Percentiles rank a stretch among this genome's conserved stretches.
These are phyloP conservation scores for Phytophthora kernoviae DNA, from an alignment of 352 stramenopile genomes.

Conservation along the genomic window DNA sequence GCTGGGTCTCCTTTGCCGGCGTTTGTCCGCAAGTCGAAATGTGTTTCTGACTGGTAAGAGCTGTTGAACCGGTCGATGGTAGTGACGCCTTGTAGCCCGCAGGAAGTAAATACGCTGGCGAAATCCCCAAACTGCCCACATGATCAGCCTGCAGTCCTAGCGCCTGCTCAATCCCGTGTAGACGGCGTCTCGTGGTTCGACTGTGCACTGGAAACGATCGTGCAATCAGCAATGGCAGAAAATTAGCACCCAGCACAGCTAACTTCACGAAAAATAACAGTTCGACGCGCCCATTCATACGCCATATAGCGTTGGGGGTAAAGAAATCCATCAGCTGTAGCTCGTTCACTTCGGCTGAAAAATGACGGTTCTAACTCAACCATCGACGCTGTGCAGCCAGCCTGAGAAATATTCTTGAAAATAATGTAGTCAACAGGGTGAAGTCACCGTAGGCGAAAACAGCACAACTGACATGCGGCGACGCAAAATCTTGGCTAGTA, in stretches of 20 bases:
- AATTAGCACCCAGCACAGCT: conserved; percentile 29
- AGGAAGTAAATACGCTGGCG: not conserved
- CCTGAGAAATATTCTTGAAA: conserved; percentile 7
- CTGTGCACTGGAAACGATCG: conserved; percentile 6
- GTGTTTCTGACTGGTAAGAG: no score
- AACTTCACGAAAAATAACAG: conserved; percentile 36
- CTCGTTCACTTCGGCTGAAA: conserved; percentile 6
- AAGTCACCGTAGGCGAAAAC: conserved; percentile 7
- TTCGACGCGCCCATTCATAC: conserved; percentile 26
- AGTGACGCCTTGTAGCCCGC: no score
- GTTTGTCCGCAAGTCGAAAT: no score
- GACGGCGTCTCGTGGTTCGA: not conserved
- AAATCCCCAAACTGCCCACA: conserved; percentile 9
- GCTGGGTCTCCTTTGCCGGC: no score
- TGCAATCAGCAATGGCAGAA: conserved; percentile 29
- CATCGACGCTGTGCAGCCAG: conserved; percentile 10
- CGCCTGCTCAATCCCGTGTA: conserved; percentile 16
- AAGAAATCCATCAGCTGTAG: conserved; percentile 30
- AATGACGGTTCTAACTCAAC: conserved; percentile 19
- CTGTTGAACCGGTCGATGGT: no score
- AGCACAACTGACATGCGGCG: conserved; percentile 12
- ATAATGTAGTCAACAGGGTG: conserved; percentile 12
- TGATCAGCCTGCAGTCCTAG: conserved; percentile 12
- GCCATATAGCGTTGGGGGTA: conserved; percentile 19
- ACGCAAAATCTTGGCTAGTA: conserved; percentile 22